Evolutionary conservation across 139 green algal genomes (phyloP), one percentile per base, ranked within the genome.

Genomic region (Marvania coccoides): DNA sequence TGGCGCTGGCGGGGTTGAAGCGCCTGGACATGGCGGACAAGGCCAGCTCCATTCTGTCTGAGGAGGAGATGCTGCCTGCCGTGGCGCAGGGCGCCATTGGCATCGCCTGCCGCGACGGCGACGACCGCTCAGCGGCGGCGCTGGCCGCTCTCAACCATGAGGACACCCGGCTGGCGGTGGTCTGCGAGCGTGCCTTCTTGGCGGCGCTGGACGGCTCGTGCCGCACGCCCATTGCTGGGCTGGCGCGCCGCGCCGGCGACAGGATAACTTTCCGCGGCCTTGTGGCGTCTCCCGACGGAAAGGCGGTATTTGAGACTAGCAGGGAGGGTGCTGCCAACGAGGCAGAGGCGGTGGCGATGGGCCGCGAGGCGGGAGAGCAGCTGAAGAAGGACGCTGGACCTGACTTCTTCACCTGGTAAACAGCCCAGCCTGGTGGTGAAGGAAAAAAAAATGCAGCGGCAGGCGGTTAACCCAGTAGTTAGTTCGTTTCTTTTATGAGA

Each of bases 61-160:
- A 83, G 13, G 91, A 97, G 1, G 66, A 72, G 28, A 66, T 72
- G 65, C 47, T 72, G 19, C 65, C 65, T 36, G 65, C 65, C 34
- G 65, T 66, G 24, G 56, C 65, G 51, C 85, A 96, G 82, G 94
- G 94, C 9, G 94, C 94, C 53, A 98, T 99, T 60, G 94, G 94
- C 68, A 98, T 99, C 65, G 91, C 93, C 9, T 98, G 94, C 83
- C 84, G 94, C 47, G 84, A 86, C 2, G 84, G 79, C 59, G 94
- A 99, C 62, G 77, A 86, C 29, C 40, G 71, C 36, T 64, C 75
- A 24, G 8, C 57, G 81, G 64, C 88, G 85, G 73, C 65, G 38
- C 81, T 99, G 66, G 86, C 83, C 5, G 72, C 77, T 2, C 84
- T 99, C 7, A 99, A 98, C 80, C 94, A 99, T 67, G 92, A 98